Base-by-base conservation (phyloP, 805 yeast species). In the Saccharomycopsis amapae region DNA sequence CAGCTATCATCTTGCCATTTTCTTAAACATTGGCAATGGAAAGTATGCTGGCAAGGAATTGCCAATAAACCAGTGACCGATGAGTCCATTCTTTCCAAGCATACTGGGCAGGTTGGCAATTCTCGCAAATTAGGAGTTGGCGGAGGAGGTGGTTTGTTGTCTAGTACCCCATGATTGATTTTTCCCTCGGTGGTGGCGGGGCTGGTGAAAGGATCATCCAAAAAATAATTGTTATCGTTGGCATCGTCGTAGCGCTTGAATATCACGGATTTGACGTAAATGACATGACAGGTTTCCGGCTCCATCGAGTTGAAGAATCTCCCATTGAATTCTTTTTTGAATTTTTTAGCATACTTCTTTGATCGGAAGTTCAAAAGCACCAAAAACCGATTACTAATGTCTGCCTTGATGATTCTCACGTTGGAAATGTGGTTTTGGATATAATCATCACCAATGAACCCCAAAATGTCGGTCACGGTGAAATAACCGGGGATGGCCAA, bases 1-100 rank as follows among this genome's bases (percentile, higher is more conserved):
- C 97, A 88, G 23, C 85, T 76, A 49, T 86, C 93, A 58, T 87
- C 95, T 46, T 76, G 76, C 96, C 96, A 88, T 61, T 81, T 84
- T 38, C 86, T 78, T 42, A 88, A 67, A 59, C 96, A 89, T 54
- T 76, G 83, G 54, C 95, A 88, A 61, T 88, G 96, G 62, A 86
- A 88, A 0, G 96, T 85, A 59, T 88, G 97, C 59, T 86, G 96
- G 52, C 96, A 89, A 2, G 93, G 88, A 28, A 85, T 88, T 0
- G 96, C 89, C 4, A 87, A 64, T 9, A 88, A 67, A 0, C 97
- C 97, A 0, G 95, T 79, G 3, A 83, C 68, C 19, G 75, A 76
- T 1, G 88, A 69, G 58, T 88, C 97, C 81, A 88, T 79, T 49
- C 94, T 68, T 56, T 88, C 97, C 15, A 88, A 66, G 58, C 97